Base-by-base conservation (phyloP, 2,329 filamentous ascomycete species). In the Claviceps spartinae region DNA sequence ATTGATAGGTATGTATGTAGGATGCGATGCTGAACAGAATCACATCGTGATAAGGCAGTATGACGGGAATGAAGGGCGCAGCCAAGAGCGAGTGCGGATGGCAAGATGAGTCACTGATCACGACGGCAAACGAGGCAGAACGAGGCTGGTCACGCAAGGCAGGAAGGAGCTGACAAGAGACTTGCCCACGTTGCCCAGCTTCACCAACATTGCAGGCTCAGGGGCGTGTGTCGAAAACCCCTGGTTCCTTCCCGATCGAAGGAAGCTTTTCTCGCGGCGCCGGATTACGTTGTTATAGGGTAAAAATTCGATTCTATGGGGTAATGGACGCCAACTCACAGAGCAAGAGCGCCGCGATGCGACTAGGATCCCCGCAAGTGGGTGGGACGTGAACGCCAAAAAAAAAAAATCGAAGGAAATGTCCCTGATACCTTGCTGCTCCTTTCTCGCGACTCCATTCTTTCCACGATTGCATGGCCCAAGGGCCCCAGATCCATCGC, bases 271-370 rank as follows among this genome's bases (percentile, higher is more conserved):
- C 14, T 51, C 49, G 34, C 14, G 48, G 52, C 49, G 48, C 50
- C 37, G 49, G 49, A 62, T 63, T 62, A 62, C 60, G 60, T 62
- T 62, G 55, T 58, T 60, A 59, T 62, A 61, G 59, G 59, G 61
- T 63, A 63, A 63, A 55, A 56, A 51, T 24, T 44, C 49, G 50
- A 53, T 52, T 54, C 52, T 55, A 54, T 58, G 50, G 55, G 55
- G 54, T 56, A 55, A 57, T 49, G 40, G 14, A 34, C 50, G 26
- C 48, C 54, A 53, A 56, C 34, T 48, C 51, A 56, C 54, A 55
- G 54, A 53, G 55, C 56, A 59, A 58, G 48, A 55, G 37, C 41
- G 50, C 46, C 50, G 50, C 48, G 48, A 53, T 47, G 20, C 20
- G 48, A 36, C 46, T 34, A 49, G 22, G 30, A 42, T 44, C 37